Percentiles rank a stretch among this genome's conserved stretches.
Conservation (phyloP, 2,329 filamentous ascomycete species). For the Ascochyta lentis region DNA sequence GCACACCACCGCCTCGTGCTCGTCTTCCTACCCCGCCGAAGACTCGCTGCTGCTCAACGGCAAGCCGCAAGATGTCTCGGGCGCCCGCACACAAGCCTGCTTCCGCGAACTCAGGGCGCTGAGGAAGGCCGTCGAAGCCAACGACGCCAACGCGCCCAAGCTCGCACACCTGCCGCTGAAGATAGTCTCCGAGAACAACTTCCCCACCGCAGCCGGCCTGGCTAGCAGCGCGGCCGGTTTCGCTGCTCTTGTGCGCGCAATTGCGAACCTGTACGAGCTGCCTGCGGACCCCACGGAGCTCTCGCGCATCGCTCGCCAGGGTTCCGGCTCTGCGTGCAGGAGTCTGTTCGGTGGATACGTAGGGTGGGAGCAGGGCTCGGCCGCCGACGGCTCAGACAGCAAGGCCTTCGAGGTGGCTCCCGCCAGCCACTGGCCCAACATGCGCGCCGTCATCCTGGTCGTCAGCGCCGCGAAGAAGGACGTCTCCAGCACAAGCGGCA, state of each 20-base stretch:
- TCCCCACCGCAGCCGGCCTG: conserved; percentile 94
- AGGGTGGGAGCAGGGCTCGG: conserved; percentile 83
- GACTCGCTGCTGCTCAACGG: conserved; percentile 86
- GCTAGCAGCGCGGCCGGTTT: conserved; percentile 70
- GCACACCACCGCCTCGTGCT: conserved; percentile 94
- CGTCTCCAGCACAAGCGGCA: conserved; percentile 88
- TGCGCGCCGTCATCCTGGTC: conserved; percentile 91
- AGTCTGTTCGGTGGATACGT: conserved; percentile 95
- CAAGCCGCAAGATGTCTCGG: conserved; percentile 80
- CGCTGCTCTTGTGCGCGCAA: conserved; percentile 75
- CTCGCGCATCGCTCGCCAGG: conserved; percentile 87
- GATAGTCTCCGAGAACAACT: conserved; percentile 97
- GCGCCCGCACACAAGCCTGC: conserved; percentile 91
- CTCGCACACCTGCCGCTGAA: conserved; percentile 78
- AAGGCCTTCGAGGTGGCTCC: conserved; percentile 87
- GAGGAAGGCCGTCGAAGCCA: conserved; percentile 75
- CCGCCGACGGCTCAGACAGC: conserved; percentile 82
- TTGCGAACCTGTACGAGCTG: conserved; percentile 90
- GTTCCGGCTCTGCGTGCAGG: conserved; percentile 92
- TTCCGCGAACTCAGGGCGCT: conserved; percentile 83
- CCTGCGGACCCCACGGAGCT: conserved; percentile 82
- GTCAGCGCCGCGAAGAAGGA: conserved; percentile 95
- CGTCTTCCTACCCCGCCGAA: conserved; percentile 68
- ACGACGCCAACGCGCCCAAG: conserved; percentile 77
- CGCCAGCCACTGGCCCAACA: conserved; percentile 90